Conservation (phyloP, 208 protist species). For the Leishmania turanica region DNA sequence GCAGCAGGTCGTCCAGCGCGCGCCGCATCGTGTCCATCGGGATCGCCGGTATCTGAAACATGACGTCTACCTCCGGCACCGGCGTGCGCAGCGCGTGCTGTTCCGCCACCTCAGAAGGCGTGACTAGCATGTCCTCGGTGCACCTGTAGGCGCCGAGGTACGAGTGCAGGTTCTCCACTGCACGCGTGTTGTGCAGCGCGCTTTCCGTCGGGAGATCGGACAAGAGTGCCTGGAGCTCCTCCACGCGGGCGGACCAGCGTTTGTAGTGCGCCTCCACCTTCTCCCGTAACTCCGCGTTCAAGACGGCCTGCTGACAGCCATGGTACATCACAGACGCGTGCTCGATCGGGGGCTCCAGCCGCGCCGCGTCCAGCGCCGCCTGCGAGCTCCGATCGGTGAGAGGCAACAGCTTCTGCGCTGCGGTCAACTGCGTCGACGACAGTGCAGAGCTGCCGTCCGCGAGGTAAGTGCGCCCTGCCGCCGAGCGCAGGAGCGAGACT, state of each 20-base stretch:
- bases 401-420: conserved; percentile 21
- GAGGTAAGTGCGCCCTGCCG: conserved; percentile 18
- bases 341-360: conserved; percentile 55
- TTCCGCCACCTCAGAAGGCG: conserved; percentile 40
- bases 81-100: conserved; percentile 44
- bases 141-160: conserved; percentile 62
- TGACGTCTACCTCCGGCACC: conserved; percentile 29
- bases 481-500: conserved; percentile 8
- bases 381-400: conserved; percentile 19
- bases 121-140: conserved; percentile 57
- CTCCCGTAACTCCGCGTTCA: conserved; percentile 77
- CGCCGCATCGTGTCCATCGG: conserved; percentile 55
- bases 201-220: conserved; percentile 46
- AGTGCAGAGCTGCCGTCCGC: not conserved
- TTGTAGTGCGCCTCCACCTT: conserved; percentile 58
- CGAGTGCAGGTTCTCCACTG: conserved; percentile 39
- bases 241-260: conserved; percentile 49
- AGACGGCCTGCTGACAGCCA: conserved; percentile 72
- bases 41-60: conserved; percentile 43
- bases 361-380: conserved; percentile 32
- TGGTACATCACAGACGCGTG: conserved; percentile 62
- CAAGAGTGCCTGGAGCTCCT: conserved; percentile 42
- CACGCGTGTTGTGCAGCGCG: conserved; percentile 36
- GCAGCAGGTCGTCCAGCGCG: conserved; percentile 65
- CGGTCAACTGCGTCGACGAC: not conserved